Base-by-base conservation (phyloP, 306 rosid species). In the Casuarina equisetifolia region DNA sequence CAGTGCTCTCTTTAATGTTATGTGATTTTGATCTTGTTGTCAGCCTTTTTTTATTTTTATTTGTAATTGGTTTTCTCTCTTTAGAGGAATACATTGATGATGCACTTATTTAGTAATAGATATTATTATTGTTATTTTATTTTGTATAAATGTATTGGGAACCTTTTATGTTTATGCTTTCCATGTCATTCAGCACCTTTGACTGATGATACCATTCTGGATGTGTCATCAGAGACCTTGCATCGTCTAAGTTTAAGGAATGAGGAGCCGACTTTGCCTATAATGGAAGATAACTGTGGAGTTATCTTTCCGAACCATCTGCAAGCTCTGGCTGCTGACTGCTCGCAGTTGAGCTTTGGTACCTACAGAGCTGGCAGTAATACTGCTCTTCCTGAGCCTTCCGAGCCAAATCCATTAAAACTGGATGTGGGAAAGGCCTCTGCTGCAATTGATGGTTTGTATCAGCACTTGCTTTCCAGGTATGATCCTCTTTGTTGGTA, bases 311-410 rank as follows among this genome's bases (percentile, higher is more conserved):
- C 97, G 61, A 70, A 50, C 79, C 87, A 89, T 82, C 74, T 91
- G 81, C 84, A 78, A 77, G 90, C 79, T 46, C 82, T 85, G 82
- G 86, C 78, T 69, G 94, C 83, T 38, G 83, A 86, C 48, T 90
- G 91, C 81, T 86, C 92, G 6, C 91, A 89, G 85, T 85, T 91
- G 91, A 89, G 89, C 79, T 91, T 91, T 75, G 97, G 97, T 51
- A 86, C 88, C 70, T 89, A 76, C 74, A 89, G 85, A 64, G 62
- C 82, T 2, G 80, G 85, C 67, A 79, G 49, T 58, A 61, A 58
- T 76, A 82, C 86, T 66, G 76, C 89, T 83, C 82, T 87, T 50
- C 70, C 88, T 66, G 77, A 39, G 4, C 55, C 20, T 39, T 72
- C 58, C 20, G 54, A 77, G 48, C 78, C 92, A 52, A 75, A 76